Percentiles rank a stretch among this genome's conserved stretches.
Evolutionary conservation across 352 stramenopile species (phyloP).

Genomic region (Globisporangium nodosum): DNA sequence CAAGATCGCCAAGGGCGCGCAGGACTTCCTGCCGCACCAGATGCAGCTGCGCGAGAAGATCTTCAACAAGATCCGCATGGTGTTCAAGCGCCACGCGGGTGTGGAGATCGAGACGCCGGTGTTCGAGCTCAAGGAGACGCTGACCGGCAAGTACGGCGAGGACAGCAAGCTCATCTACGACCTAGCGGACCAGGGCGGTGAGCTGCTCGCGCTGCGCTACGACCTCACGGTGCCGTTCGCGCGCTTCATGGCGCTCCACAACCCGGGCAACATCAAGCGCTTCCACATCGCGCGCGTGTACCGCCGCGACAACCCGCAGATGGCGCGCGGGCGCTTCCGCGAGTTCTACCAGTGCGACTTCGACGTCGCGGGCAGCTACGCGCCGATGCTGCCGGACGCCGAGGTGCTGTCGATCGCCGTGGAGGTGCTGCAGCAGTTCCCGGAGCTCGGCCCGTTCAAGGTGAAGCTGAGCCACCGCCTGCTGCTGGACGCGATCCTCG

Average conservation of each 20-base stretch:
- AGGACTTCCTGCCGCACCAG: constrained; percentile 95
- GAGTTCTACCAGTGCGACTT: constrained; percentile 99
- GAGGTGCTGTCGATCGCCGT: constrained; percentile 95
- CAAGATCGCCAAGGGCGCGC: constrained; percentile 89
- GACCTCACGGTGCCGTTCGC: constrained; percentile 99
- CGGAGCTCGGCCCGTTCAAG: constrained; percentile 87
- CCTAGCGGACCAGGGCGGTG: constrained; percentile 96
- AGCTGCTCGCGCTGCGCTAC: constrained; percentile 93
- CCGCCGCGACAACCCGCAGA: constrained; percentile 93
- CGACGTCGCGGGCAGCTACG: constrained; percentile 95
- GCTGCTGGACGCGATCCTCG: constrained; percentile 96
- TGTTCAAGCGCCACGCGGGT: constrained; percentile 97
- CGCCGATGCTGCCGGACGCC: constrained; percentile 95
- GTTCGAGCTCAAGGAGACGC: constrained; percentile 98
- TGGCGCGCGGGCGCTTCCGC: constrained; percentile 93
- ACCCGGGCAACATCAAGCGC: constrained; percentile 97
- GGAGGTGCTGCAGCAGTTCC: constrained; percentile 88
- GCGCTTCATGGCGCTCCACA: constrained; percentile 96
- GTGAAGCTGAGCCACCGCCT: constrained; percentile 98
- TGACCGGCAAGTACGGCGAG: constrained; percentile 99
- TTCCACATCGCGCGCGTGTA: constrained; percentile 98
- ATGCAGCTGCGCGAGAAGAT: constrained; percentile 96
- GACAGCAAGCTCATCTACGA: constrained; percentile 99
- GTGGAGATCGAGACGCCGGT: constrained; percentile 98
- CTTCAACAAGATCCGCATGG: constrained; percentile 95